Evolutionary conservation across 2,329 filamentous ascomycete genomes (phyloP).

Genomic region (Fusarium pseudoanthophilum): DNA sequence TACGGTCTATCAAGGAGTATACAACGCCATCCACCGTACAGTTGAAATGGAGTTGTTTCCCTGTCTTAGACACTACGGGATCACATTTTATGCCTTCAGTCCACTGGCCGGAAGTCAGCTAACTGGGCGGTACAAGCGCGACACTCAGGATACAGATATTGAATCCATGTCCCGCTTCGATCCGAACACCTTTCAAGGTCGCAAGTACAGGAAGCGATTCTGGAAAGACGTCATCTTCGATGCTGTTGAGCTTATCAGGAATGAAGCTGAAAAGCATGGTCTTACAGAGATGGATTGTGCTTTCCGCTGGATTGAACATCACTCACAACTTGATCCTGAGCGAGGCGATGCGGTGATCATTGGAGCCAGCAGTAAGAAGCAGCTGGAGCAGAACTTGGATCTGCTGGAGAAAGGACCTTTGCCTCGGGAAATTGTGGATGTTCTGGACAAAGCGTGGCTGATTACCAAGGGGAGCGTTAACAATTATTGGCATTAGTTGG

Average conservation of each 20-base stretch:
- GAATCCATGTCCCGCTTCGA: slow-evolving; percentile 42
- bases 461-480: not conserved
- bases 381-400: slow-evolving; percentile 58
- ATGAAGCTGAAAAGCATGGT: slow-evolving; percentile 70
- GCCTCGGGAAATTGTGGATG: slow-evolving; percentile 76
- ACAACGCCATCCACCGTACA: slow-evolving; percentile 58
- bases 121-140: slow-evolving; percentile 63
- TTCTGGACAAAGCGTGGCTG: not conserved
- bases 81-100: slow-evolving; percentile 78
- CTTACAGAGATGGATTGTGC: slow-evolving; percentile 74
- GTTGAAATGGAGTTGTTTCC: slow-evolving; percentile 75
- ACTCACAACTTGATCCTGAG: slow-evolving; percentile 58
- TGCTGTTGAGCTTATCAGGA: slow-evolving; percentile 71
- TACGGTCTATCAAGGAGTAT: slow-evolving; percentile 81
- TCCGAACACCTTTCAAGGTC: slow-evolving; percentile 22
- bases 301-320: slow-evolving; percentile 74
- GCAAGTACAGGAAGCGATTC: slow-evolving; percentile 54
- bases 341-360: slow-evolving; percentile 61
- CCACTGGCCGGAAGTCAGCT: slow-evolving; percentile 77
- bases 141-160: slow-evolving; percentile 38
- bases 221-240: slow-evolving; percentile 68
- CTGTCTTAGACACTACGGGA: slow-evolving; percentile 72
- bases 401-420: slow-evolving; percentile 69
- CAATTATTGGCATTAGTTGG: not conserved
- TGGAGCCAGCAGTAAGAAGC: slow-evolving; percentile 60